Evolutionary conservation across 305 asterid genomes (phyloP), one percentile per base, ranked within the genome.

Genomic region (Striga hermonthica): DNA sequence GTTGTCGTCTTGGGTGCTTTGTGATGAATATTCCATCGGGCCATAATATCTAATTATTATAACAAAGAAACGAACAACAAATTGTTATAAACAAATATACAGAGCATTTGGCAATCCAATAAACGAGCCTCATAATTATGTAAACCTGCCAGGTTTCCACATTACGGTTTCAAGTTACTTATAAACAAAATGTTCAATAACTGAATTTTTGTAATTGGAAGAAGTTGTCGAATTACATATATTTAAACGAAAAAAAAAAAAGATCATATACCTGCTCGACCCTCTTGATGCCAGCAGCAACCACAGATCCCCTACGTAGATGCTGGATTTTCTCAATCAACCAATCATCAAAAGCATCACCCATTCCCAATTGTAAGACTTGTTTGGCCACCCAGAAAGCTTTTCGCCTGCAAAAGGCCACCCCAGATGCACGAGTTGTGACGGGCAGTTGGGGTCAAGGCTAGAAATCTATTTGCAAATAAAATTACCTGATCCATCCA

Each of bases 261-360:
- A 22, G 2, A 22, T 22, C 52, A 55, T 54, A 74, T 78, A 84
- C 99, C 95, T 86, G 95, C 87, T 93, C 99, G 74, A 93, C 72
- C 64, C 90, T 85, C 73, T 62, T 75, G 75, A 93, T 83, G 55
- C 96, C 97, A 71, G 93, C 76, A 74, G 99, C 99, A 79, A 93
- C 86, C 37, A 88, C 86, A 54, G 99, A 80, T 15, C 96, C 96
- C 83, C 79, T 83, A 13, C 96, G 92, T 66, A 93, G 82, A 76
- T 69, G 72, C 82, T 85, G 97, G 78, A 93, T 88, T 82, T 90
- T 90, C 78, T 76, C 97, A 69, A 90, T 85, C 80, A 93, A 76
- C 99, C 99, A 93, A 82, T 93, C 99, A 81, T 93, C 97, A 65
- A 93, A 83, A 66, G 99, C 99, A 80, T 93, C 99, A 41, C 97